Conservation (phyloP, 2,329 filamentous ascomycete species). For the Verticillium albo-atrum region DNA sequence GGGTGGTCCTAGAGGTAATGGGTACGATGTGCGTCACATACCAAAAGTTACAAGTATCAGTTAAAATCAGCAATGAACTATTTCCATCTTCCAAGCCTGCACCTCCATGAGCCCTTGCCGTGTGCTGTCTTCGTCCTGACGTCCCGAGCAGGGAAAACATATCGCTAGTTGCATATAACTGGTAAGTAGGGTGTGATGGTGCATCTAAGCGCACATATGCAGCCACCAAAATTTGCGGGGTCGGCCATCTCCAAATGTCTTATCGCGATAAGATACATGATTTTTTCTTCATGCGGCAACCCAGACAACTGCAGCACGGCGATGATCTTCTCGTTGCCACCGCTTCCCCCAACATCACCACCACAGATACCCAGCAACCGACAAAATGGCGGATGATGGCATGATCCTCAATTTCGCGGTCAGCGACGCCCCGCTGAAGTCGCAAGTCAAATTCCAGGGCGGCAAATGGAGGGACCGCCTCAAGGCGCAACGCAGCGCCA, state of each 20-base stretch:
- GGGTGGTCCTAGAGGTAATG: constrained; percentile 31
- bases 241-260: neutral
- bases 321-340: neutral
- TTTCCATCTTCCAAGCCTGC: too few relatives aligned
- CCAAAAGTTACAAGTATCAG: too few relatives aligned
- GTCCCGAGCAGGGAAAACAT: too few relatives aligned
- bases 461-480: constrained; percentile 91
- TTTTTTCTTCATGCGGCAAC: neutral
- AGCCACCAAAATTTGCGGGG: neutral
- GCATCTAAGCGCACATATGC: too few relatives aligned
- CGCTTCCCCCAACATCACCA: neutral
- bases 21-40: too few relatives aligned
- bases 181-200: too few relatives aligned
- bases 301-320: neutral
- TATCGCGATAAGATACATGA: neutral
- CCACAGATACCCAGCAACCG: neutral
- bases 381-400: constrained; percentile 83
- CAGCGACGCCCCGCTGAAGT: constrained; percentile 59
- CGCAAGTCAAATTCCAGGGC: constrained; percentile 69
- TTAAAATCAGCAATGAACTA: too few relatives aligned
- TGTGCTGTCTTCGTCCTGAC: too few relatives aligned
- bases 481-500: constrained; percentile 64
- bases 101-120: too few relatives aligned
- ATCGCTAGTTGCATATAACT: too few relatives aligned
- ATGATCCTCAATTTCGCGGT: constrained; percentile 92